A percentile compares a stretch with the other conserved stretches of the same genome.
These are phyloP conservation scores for Orbilia javanica DNA, from an alignment of 2,329 filamentous ascomycete genomes.

Conservation along the genomic window DNA sequence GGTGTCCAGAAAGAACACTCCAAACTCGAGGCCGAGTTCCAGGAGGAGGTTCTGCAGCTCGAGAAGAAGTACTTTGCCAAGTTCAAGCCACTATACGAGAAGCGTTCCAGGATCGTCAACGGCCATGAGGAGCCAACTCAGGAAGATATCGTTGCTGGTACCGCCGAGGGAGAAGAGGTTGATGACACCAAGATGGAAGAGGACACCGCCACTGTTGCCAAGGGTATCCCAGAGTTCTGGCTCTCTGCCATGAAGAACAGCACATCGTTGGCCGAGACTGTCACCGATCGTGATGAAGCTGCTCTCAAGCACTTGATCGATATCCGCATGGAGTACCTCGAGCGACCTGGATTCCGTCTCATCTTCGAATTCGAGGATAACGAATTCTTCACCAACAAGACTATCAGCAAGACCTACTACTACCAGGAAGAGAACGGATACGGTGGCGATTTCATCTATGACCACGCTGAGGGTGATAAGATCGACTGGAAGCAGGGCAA, in stretches of 20 bases:
- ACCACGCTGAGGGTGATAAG: conserved; percentile 97
- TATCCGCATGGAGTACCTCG: conserved; percentile 98
- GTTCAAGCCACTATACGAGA: conserved; percentile 96
- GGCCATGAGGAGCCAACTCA: conserved; percentile 86
- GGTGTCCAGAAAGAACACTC: conserved; percentile 99
- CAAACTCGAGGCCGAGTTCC: conserved; percentile 97
- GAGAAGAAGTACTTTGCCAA: conserved; percentile 99
- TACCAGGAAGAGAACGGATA: conserved; percentile 99
- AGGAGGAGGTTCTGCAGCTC: conserved; percentile 95
- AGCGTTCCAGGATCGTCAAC: conserved; percentile 93
- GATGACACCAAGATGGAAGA: conserved; percentile 72
- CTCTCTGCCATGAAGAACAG: conserved; percentile 99
- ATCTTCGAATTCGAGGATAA: conserved; percentile 98
- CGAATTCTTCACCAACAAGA: conserved; percentile 97
- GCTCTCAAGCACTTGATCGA: conserved; percentile 90
- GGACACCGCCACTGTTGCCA: conserved; percentile 69
- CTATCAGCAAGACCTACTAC: conserved; percentile 96
- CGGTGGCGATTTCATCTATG: conserved; percentile 99
- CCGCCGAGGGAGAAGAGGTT: conserved; percentile 68
- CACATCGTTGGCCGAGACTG: conserved; percentile 95
- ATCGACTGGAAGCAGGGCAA: conserved; percentile 96
- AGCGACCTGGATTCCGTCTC: conserved; percentile 96
- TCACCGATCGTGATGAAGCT: conserved; percentile 95
- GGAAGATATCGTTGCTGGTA: conserved; percentile 83
- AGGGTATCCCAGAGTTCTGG: conserved; percentile 99